Evolutionary conservation across 106 monocot species (phyloP).

Genomic region (Cymbidium sinense): DNA sequence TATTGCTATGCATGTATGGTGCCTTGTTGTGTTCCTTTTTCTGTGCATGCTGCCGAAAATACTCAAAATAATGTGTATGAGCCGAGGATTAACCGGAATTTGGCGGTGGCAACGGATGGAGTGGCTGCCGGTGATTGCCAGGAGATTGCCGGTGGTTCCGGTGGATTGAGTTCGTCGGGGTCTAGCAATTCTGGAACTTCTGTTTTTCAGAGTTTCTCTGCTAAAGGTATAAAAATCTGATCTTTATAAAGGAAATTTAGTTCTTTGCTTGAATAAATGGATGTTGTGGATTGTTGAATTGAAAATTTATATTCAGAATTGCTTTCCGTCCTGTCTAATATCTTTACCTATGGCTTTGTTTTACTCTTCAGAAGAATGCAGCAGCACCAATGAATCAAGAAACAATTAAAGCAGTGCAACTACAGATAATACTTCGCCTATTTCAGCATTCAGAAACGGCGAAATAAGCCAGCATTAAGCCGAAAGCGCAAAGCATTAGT

Average conservation of each 20-base stretch:
- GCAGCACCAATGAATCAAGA: neutral
- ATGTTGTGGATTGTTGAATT: neutral
- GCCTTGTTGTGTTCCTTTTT: too few relatives aligned
- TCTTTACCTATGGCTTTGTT: too few relatives aligned
- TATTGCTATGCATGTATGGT: too few relatives aligned
- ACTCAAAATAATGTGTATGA: too few relatives aligned
- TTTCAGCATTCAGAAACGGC: neutral
- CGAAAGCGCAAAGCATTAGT: conserved; percentile 21
- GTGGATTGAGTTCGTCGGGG: neutral
- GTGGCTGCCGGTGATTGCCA: too few relatives aligned
- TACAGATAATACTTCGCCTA: neutral
- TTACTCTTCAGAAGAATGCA: neutral
- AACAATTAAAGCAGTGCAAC: neutral
- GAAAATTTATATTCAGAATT: too few relatives aligned
- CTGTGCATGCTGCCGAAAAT: too few relatives aligned
- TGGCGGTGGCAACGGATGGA: too few relatives aligned
- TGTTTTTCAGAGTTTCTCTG: neutral
- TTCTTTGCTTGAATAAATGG: neutral
- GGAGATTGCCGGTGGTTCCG: too few relatives aligned
- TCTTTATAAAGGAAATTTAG: neutral
- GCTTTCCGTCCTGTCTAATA: too few relatives aligned
- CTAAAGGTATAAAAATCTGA: neutral
- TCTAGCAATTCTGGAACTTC: neutral
- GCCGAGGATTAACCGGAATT: too few relatives aligned
- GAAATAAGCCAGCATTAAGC: neutral